These are phyloP conservation scores for Fusarium illudens DNA, from an alignment of 2,329 filamentous ascomycete species.

Conservation along the genomic window DNA sequence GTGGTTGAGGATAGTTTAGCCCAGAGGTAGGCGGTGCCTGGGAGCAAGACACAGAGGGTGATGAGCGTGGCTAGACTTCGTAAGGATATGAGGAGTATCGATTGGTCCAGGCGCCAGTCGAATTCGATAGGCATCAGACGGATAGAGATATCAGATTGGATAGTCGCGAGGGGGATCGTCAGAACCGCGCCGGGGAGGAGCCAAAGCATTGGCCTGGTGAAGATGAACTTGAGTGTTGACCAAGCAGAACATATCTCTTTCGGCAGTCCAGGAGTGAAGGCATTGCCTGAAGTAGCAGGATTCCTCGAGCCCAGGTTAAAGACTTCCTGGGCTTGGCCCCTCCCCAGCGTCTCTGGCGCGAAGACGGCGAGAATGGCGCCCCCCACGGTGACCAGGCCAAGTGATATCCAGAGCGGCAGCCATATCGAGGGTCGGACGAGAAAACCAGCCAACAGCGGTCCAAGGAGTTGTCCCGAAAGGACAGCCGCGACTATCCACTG, in stretches of 20 bases:
- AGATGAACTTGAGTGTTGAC: slow-evolving; percentile 19
- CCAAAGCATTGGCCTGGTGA: slow-evolving; percentile 31
- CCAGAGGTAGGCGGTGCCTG: slow-evolving; percentile 20
- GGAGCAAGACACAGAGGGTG: slow-evolving; percentile 37
- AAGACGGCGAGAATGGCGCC: slow-evolving; percentile 25
- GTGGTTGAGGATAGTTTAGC: neutral
- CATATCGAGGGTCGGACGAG: slow-evolving; percentile 31
- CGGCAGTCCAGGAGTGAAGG: neutral
- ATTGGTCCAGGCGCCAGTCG: slow-evolving; percentile 31
- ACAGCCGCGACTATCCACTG: slow-evolving; percentile 38
- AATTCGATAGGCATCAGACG: slow-evolving; percentile 42
- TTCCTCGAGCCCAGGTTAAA: neutral
- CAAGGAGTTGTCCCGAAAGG: slow-evolving; percentile 32
- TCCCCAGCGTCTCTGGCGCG: slow-evolving; percentile 36
- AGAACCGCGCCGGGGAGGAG: slow-evolving; percentile 39
- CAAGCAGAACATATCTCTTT: neutral
- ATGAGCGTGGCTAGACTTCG: slow-evolving; percentile 34
- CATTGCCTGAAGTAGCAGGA: neutral
- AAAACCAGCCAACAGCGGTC: slow-evolving; percentile 25
- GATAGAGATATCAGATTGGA: slow-evolving; percentile 35
- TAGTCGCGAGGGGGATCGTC: slow-evolving; percentile 31
- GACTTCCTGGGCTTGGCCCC: neutral
- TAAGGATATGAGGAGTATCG: slow-evolving; percentile 37
- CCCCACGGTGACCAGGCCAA: slow-evolving; percentile 26
- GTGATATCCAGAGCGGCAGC: slow-evolving; percentile 33